These are phyloP conservation scores for Leccinellum rugosiceps DNA, from an alignment of 768 basidiomycete species.

Conservation along the genomic window DNA sequence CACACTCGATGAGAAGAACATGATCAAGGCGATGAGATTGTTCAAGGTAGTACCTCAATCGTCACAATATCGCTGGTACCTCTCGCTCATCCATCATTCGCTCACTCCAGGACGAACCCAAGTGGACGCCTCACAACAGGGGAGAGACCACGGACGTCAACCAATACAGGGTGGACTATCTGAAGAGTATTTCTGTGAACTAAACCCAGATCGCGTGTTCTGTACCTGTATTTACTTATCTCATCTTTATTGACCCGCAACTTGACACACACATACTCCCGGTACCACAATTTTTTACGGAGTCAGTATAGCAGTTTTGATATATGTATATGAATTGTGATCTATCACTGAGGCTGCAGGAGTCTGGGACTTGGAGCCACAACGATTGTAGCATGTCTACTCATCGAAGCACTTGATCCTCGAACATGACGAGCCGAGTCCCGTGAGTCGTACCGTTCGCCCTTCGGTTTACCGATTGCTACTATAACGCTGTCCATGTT, in stretches of 20 bases:
- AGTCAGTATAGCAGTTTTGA: not conserved
- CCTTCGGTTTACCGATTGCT: not conserved
- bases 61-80: not conserved
- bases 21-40: slow-evolving; percentile 73
- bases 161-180: slow-evolving; percentile 57
- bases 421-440: not conserved
- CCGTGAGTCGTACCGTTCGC: not conserved
- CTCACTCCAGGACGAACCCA: slow-evolving; percentile 75
- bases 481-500: not conserved
- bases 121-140: slow-evolving; percentile 81
- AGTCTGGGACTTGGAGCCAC: no score
- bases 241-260: not conserved
- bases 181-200: slow-evolving; percentile 45
- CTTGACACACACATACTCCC: not conserved
- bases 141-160: slow-evolving; percentile 60
- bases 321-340: not conserved
- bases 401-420: not conserved
- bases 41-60: slow-evolving; percentile 62
- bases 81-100: not conserved
- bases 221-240: not conserved
- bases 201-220: slow-evolving; percentile 4
- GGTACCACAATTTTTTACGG: not conserved
- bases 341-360: no score
- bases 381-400: no score
- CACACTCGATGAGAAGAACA: slow-evolving; percentile 77